These are phyloP conservation scores for Botrytis squamosa DNA, from an alignment of 2,329 filamentous ascomycete genomes.

Conservation along the genomic window DNA sequence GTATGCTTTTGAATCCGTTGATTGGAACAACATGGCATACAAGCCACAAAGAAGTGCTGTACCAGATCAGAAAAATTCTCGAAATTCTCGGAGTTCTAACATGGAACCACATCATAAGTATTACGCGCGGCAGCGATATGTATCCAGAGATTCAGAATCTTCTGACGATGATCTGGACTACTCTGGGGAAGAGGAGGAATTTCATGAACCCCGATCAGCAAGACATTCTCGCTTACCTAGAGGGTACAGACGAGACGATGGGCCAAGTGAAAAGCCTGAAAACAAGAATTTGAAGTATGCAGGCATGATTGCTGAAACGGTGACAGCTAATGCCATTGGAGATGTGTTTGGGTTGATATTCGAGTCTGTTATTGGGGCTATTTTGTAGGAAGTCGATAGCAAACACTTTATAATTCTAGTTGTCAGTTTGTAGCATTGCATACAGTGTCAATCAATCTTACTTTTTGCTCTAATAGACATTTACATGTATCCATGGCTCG, in stretches of 20 bases:
- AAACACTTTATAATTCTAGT: background rate
- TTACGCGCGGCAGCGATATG: background rate
- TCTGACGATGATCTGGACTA: background rate
- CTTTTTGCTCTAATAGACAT: background rate
- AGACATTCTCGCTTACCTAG: background rate
- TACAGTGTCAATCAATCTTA: background rate
- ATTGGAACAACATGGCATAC: background rate
- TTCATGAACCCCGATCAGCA: background rate
- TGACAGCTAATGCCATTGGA: constrained; percentile 6
- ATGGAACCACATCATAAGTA: background rate
- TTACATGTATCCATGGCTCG: background rate
- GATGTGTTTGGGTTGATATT: constrained; percentile 1
- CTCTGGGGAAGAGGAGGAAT: background rate
- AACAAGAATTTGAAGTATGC: background rate
- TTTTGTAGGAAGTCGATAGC: background rate
- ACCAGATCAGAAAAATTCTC: background rate
- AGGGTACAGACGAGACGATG: background rate
- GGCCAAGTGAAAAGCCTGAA: background rate
- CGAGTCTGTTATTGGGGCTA: constrained; percentile 4
- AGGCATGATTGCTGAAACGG: background rate
- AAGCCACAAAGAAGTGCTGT: background rate
- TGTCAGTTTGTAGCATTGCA: background rate
- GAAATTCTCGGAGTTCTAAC: background rate
- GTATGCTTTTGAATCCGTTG: background rate
- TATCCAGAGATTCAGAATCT: background rate